phyloP scores from a whole-genome alignment of 2,329 filamentous ascomycete genomes.

The Microdochium trichocladiopsis region DNA sequence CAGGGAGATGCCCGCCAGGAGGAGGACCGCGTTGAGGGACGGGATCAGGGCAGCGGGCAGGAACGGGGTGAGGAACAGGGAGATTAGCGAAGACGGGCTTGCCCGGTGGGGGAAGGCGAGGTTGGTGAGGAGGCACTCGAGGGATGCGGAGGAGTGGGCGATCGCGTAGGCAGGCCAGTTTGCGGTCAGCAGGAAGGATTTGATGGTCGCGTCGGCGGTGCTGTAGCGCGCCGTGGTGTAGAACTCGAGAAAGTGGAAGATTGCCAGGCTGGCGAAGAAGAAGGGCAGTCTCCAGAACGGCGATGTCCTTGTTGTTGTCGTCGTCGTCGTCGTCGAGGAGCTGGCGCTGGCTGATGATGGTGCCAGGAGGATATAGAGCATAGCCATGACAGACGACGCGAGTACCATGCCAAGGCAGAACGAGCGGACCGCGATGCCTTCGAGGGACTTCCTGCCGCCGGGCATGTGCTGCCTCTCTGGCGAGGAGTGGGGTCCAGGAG shows the following conservation, averaged over 20 bases:
- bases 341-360: too few species aligned
- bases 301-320: slow-evolving; percentile 11
- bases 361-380: slow-evolving; percentile 21
- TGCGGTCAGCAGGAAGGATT: slow-evolving; percentile 73
- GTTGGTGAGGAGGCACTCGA: slow-evolving; percentile 62
- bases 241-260: slow-evolving; percentile 97
- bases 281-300: slow-evolving; percentile 57
- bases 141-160: slow-evolving; percentile 68
- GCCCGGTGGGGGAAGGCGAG: slow-evolving; percentile 43
- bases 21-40: slow-evolving; percentile 29
- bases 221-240: slow-evolving; percentile 84
- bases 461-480: slow-evolving; percentile 32
- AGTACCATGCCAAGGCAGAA: slow-evolving; percentile 44
- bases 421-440: slow-evolving; percentile 51
- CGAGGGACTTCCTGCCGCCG: slow-evolving; percentile 46
- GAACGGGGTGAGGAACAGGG: neutral
- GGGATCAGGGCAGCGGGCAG: slow-evolving; percentile 32
- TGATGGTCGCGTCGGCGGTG: slow-evolving; percentile 61
- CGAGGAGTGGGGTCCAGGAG: neutral
- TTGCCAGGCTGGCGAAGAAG: slow-evolving; percentile 61
- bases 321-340: too few species aligned
- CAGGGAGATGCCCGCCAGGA: slow-evolving; percentile 54
- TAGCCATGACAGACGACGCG: slow-evolving; percentile 24
- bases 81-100: neutral
- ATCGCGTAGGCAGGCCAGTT: slow-evolving; percentile 83